Evolutionary conservation across 495 filamentous ascomycete genomes (phyloP).

Genomic region (Xylaria flabelliformis): DNA sequence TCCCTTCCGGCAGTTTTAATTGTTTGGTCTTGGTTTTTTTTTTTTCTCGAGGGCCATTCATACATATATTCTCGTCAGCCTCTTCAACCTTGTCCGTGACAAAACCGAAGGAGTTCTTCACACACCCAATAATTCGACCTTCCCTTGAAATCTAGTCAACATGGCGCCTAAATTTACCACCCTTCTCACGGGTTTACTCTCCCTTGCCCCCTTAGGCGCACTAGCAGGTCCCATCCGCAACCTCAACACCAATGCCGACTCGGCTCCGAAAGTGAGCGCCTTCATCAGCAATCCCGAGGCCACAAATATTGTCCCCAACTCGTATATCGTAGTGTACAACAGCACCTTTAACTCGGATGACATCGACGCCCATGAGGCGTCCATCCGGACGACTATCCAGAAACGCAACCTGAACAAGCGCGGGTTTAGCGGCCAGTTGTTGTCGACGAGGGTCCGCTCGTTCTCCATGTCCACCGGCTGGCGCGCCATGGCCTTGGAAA

Average conservation of each 20-base stretch:
- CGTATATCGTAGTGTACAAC: conserved; percentile 60
- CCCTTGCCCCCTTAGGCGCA: conserved; percentile 39
- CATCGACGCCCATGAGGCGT: conserved; percentile 48
- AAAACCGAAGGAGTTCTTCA: background rate
- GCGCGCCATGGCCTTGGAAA: conserved; percentile 57
- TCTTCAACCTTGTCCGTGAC: conserved; percentile 19
- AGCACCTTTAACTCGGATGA: conserved; percentile 48
- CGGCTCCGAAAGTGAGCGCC: conserved; percentile 44
- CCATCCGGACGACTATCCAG: conserved; percentile 49
- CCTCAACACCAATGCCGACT: conserved; percentile 22
- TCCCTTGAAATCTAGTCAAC: conserved; percentile 16
- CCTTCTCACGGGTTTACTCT: conserved; percentile 43
- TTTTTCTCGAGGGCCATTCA: background rate
- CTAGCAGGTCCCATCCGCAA: conserved; percentile 31
- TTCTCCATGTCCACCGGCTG: conserved; percentile 51
- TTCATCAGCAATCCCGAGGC: conserved; percentile 53
- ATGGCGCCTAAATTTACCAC: conserved; percentile 41
- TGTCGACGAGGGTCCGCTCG: conserved; percentile 49
- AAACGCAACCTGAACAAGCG: conserved; percentile 57
- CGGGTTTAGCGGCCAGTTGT: conserved; percentile 44
- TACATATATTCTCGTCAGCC: background rate
- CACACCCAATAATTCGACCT: background rate
- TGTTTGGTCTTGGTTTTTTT: background rate
- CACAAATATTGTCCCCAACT: conserved; percentile 49
- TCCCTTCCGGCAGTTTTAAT: background rate